phyloP scores from a whole-genome alignment of 2,329 filamentous ascomycete species.

The Monosporascus sp. region DNA sequence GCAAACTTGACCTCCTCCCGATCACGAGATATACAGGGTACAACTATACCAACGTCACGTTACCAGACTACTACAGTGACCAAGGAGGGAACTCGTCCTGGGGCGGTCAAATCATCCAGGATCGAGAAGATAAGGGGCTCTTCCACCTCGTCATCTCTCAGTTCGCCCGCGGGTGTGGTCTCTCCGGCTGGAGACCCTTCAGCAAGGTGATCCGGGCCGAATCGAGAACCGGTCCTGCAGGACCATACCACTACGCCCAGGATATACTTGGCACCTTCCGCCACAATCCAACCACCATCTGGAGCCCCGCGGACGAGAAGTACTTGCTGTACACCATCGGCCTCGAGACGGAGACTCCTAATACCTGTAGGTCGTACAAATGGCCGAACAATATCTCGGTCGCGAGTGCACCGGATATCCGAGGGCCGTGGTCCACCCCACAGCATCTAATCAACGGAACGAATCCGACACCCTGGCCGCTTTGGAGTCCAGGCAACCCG shows the following conservation, averaged over 20 bases:
- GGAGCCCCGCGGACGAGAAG: constrained; percentile 35
- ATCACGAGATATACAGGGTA: constrained; percentile 37
- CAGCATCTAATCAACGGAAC: constrained; percentile 24
- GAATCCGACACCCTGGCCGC: constrained; percentile 36
- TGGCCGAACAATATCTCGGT: constrained; percentile 27
- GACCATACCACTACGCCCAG: constrained; percentile 37
- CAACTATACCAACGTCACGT: constrained; percentile 35
- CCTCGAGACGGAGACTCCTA: constrained; percentile 19
- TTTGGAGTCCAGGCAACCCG: constrained; percentile 24
- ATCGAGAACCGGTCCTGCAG: constrained; percentile 35
- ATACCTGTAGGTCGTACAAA: constrained; percentile 20
- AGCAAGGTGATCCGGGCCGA: constrained; percentile 41
- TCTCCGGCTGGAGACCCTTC: constrained; percentile 42
- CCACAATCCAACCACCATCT: constrained; percentile 42
- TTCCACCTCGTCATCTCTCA: constrained; percentile 43
- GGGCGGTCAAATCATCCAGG: constrained; percentile 42
- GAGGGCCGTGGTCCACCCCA: constrained; percentile 11
- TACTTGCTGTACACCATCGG: constrained; percentile 44
- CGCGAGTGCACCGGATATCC: constrained; percentile 21
- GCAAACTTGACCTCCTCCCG: constrained; percentile 38
- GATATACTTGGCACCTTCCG: constrained; percentile 36
- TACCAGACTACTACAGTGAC: constrained; percentile 19
- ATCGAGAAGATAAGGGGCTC: constrained; percentile 29
- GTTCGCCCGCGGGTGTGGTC: constrained; percentile 39
- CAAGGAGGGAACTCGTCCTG: constrained; percentile 37